Conservation (phyloP, 2,329 filamentous ascomycete species). For the Xylariaceae sp. region DNA sequence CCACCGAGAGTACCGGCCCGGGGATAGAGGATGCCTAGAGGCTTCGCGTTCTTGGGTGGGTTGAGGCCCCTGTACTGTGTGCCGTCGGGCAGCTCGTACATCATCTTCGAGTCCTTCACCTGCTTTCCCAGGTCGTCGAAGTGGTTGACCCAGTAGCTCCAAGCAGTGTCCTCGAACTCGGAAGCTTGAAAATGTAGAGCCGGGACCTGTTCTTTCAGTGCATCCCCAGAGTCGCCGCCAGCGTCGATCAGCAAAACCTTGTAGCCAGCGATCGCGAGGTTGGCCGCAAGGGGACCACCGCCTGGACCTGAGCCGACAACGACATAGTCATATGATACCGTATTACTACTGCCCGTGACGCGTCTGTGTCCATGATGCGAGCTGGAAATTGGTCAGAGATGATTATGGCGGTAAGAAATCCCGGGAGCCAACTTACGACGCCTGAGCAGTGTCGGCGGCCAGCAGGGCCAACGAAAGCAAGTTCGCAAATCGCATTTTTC, state of each 20-base stretch:
- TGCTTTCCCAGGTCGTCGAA: conserved; percentile 46
- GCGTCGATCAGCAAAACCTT: conserved; percentile 51
- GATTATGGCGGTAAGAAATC: background rate
- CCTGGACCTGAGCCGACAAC: conserved; percentile 50
- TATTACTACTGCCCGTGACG: conserved; percentile 1
- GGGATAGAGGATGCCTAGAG: conserved; percentile 54
- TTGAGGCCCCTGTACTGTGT: conserved; percentile 33
- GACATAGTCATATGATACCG: conserved; percentile 26
- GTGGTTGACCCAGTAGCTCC: conserved; percentile 49
- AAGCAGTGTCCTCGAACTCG: conserved; percentile 39
- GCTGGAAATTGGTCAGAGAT: conserved; percentile 3
- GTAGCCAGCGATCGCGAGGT: conserved; percentile 47
- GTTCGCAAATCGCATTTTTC: conserved; percentile 6
- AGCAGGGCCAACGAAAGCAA: conserved; percentile 3
- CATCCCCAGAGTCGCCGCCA: conserved; percentile 39
- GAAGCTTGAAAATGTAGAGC: conserved; percentile 41
- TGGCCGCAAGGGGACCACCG: conserved; percentile 45
- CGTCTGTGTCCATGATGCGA: conserved; percentile 3
- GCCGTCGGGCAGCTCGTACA: conserved; percentile 39
- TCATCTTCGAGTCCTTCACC: conserved; percentile 46
- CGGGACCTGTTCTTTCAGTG: conserved; percentile 43
- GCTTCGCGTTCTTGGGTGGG: conserved; percentile 44
- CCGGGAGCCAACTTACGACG: conserved; percentile 1
- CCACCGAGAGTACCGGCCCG: conserved; percentile 44
- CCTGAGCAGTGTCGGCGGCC: background rate